Evolutionary conservation across 176 grass and related monocot genomes (phyloP).

Genomic region (Aegilops tauschii): DNA sequence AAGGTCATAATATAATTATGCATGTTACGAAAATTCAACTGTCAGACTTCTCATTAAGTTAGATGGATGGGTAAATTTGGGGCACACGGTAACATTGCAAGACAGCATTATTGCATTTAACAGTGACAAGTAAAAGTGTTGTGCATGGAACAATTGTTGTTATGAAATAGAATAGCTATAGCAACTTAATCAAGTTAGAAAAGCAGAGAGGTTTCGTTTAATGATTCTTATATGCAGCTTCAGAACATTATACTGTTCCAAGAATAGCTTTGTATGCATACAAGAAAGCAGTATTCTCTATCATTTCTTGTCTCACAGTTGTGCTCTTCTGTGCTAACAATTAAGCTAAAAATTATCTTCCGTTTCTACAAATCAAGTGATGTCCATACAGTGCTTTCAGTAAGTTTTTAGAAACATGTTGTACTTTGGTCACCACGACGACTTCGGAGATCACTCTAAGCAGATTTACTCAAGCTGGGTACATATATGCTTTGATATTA

Average conservation of each 20-base stretch:
- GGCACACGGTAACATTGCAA: neutral
- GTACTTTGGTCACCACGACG: neutral
- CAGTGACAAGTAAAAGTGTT: neutral
- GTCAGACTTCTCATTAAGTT: neutral
- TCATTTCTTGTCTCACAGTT: neutral
- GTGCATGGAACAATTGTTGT: neutral
- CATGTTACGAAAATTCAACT: neutral
- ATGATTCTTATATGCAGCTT: neutral
- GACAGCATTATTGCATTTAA: neutral
- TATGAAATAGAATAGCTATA: neutral
- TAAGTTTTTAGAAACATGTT: neutral
- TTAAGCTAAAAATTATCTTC: neutral
- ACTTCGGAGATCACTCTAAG: neutral
- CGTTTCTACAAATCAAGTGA: neutral
- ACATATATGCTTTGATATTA: constrained; percentile 3
- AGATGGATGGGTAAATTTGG: neutral
- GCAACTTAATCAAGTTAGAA: constrained; percentile 15
- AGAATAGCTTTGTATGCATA: neutral
- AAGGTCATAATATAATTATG: neutral
- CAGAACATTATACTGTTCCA: neutral
- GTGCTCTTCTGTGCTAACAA: neutral
- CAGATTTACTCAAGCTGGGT: constrained; percentile 24
- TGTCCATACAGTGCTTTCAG: neutral
- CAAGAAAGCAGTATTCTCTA: constrained; percentile 4
- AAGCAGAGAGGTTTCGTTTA: neutral